A percentile compares a stretch with the other conserved stretches of the same genome.
Conservation (phyloP, 2,329 filamentous ascomycete species). For the Geosmithia morbida region DNA sequence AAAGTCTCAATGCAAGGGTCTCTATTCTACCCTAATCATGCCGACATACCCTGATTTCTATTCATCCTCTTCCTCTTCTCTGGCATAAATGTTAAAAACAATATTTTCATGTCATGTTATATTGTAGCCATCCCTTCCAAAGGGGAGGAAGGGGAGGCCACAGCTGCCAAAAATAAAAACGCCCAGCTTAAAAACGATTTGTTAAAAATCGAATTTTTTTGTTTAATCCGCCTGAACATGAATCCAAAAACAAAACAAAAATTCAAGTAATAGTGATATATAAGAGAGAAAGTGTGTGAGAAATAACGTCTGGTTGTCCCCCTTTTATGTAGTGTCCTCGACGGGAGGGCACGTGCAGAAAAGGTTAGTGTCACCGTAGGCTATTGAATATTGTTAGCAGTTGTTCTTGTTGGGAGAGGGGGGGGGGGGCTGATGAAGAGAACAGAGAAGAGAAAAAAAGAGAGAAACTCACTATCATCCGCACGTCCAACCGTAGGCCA, state of each 20-base stretch:
- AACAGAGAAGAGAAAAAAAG: not conserved
- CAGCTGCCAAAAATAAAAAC: not conserved
- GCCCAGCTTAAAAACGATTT: not conserved
- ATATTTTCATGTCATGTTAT: not conserved
- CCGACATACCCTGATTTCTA: not conserved
- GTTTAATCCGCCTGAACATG: not conserved
- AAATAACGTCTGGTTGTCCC: not conserved
- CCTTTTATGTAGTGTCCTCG: conserved; percentile 28
- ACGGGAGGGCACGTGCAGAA: conserved; percentile 92
- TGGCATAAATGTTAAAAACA: not conserved
- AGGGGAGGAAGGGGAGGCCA: not conserved
- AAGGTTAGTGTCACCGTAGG: conserved; percentile 80
- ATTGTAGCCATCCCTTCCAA: too few relatives aligned
- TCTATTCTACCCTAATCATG: too few relatives aligned
- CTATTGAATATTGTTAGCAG: conserved; percentile 15
- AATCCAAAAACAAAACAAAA: not conserved
- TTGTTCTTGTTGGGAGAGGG: not conserved
- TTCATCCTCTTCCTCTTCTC: not conserved
- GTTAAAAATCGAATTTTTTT: not conserved
- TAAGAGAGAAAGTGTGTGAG: too few relatives aligned
- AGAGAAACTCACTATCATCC: conserved; percentile 58
- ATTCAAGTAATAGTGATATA: not conserved
- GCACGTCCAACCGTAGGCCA: conserved; percentile 82
- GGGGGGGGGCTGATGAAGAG: not conserved
- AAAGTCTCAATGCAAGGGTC: too few relatives aligned